phyloP scores from a whole-genome alignment of 2,329 filamentous ascomycete species.

The Paracorniculantispora psalliotae region DNA sequence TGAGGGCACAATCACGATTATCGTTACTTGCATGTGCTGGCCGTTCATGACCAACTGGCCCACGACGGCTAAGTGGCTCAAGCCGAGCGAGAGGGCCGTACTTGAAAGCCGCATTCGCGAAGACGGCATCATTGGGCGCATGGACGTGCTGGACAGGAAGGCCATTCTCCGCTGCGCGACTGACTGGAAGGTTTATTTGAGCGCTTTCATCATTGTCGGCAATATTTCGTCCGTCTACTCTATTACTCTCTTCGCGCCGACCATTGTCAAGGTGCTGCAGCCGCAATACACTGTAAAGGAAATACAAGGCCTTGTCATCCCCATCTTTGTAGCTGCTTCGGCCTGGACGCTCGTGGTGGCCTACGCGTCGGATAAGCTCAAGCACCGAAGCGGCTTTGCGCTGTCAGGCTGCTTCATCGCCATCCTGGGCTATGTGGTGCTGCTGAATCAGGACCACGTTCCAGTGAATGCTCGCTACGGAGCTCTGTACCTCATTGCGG shows the following conservation, averaged over 20 bases:
- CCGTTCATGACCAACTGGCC: constrained; percentile 11
- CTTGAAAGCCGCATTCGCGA: constrained; percentile 7
- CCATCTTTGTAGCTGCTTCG: constrained; percentile 12
- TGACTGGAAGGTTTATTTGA: constrained; percentile 12
- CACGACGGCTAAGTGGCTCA: constrained; percentile 2
- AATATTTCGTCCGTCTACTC: constrained; percentile 12
- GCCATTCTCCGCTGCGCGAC: constrained; percentile 9
- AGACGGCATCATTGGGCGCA: constrained; percentile 10
- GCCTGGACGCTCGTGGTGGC: constrained; percentile 3
- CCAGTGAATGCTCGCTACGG: constrained; percentile 8
- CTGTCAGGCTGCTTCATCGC: constrained; percentile 9
- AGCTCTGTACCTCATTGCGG: constrained; percentile 8
- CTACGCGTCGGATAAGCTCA: constrained; percentile 8
- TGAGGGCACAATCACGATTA: constrained; percentile 34
- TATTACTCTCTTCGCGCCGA: constrained; percentile 12
- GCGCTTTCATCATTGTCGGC: constrained; percentile 9
- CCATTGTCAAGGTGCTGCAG: constrained; percentile 8
- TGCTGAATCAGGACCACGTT: constrained; percentile 8
- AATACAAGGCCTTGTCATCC: constrained; percentile 11
- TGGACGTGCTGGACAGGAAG: constrained; percentile 5
- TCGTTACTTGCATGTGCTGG: constrained; percentile 7
- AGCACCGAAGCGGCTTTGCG: constrained; percentile 9
- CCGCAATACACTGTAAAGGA: constrained; percentile 2
- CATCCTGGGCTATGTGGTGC: constrained; percentile 5
- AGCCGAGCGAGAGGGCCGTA: background rate